Conservation (phyloP, 75 land plant species). For the Pinus albicaulis region DNA sequence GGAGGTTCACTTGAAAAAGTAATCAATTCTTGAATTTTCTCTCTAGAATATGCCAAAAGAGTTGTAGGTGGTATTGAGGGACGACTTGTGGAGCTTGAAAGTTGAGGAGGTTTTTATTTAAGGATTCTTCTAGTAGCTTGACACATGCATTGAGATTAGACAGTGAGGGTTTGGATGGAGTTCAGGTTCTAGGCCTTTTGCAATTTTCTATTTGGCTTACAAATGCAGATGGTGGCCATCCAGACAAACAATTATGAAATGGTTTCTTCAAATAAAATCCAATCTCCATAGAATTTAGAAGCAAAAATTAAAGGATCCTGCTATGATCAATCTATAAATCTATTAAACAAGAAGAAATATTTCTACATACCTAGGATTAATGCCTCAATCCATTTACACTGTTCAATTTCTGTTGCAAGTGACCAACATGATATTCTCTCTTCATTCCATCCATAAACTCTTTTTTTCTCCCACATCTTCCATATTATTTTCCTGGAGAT, state of each 20-base stretch:
- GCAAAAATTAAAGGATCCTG: neutral
- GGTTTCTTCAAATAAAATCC: neutral
- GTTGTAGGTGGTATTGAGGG: too few species aligned
- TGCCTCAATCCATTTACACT: neutral
- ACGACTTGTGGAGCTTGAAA: neutral
- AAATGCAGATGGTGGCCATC: neutral
- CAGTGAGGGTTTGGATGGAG: neutral
- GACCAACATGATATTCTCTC: conserved; percentile 7
- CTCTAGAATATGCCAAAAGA: too few species aligned
- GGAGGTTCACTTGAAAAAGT: too few species aligned
- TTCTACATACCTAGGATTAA: neutral
- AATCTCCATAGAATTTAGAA: neutral
- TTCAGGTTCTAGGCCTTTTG: neutral
- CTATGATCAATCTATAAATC: neutral
- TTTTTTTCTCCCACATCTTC: conserved; percentile 11
- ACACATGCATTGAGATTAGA: neutral
- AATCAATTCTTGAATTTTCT: too few species aligned
- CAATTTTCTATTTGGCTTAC: neutral
- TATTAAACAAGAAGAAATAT: neutral
- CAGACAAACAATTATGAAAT: neutral
- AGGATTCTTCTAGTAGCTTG: neutral
- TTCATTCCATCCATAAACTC: conserved; percentile 23
- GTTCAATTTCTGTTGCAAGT: neutral
- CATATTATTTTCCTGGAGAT: conserved; percentile 1
- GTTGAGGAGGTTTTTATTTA: neutral